Conservation (phyloP, 2,329 filamentous ascomycete species). For the Fusarium sp. region DNA sequence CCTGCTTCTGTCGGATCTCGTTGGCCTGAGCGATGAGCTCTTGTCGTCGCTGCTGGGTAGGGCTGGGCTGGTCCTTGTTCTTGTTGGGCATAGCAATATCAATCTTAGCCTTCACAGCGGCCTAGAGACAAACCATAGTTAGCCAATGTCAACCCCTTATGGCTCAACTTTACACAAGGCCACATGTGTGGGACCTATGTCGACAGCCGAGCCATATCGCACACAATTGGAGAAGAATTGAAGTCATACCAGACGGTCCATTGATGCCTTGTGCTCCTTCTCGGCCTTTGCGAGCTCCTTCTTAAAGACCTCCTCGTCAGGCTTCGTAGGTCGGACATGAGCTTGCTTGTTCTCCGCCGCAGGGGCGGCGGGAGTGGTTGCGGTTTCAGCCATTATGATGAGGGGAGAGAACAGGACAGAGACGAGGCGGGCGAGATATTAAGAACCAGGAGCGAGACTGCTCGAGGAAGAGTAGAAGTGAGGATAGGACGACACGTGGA, state of each 20-base stretch:
- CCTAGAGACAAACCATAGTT: slow-evolving; percentile 64
- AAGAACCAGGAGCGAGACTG: slow-evolving; percentile 38
- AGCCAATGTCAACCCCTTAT: slow-evolving; percentile 25
- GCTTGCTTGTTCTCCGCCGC: slow-evolving; percentile 53
- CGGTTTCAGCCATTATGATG: slow-evolving; percentile 59
- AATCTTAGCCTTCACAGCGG: slow-evolving; percentile 87
- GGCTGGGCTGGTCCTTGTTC: slow-evolving; percentile 82
- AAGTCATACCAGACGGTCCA: slow-evolving; percentile 66
- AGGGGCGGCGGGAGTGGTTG: slow-evolving; percentile 59
- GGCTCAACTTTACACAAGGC: slow-evolving; percentile 25
- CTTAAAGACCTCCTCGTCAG: slow-evolving; percentile 88
- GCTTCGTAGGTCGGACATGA: slow-evolving; percentile 79
- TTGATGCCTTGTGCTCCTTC: slow-evolving; percentile 83
- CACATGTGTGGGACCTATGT: slow-evolving; percentile 35
- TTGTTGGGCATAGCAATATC: slow-evolving; percentile 81
- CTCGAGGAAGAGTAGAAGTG: slow-evolving; percentile 24
- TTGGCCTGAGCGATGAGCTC: slow-evolving; percentile 86
- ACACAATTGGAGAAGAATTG: slow-evolving; percentile 18
- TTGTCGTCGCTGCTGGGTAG: slow-evolving; percentile 83
- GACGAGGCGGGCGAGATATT: slow-evolving; percentile 27
- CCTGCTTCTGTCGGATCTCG: slow-evolving; percentile 88
- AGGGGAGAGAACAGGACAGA: slow-evolving; percentile 35
- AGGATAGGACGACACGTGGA: slow-evolving; percentile 38
- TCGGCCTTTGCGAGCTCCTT: slow-evolving; percentile 81
- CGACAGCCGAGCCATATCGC: slow-evolving; percentile 15